Conservation (phyloP, 106 monocot species). For the Allium cepa region DNA sequence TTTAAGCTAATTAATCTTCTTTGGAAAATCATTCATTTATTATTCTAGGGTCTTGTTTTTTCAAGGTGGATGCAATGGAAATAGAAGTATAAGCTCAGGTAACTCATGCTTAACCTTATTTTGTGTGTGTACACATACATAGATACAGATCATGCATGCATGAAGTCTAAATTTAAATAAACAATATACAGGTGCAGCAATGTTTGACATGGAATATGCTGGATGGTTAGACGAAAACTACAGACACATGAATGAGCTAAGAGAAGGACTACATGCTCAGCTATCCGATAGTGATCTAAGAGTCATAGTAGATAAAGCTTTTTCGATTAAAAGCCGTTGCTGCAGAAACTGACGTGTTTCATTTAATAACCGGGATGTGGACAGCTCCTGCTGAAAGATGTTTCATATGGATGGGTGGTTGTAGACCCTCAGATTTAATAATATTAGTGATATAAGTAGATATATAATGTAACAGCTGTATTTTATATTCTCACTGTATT, state of each 20-base stretch:
- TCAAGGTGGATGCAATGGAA: slow-evolving; percentile 27
- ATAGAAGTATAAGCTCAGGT: slow-evolving; percentile 67
- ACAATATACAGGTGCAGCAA: slow-evolving; percentile 30
- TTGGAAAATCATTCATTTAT: neutral
- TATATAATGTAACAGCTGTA: too few relatives aligned
- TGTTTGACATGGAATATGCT: slow-evolving; percentile 86
- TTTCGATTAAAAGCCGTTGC: slow-evolving; percentile 55
- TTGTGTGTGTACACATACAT: neutral
- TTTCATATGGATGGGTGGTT: slow-evolving; percentile 96
- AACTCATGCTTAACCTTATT: neutral
- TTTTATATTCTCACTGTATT: too few relatives aligned
- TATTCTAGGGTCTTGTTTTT: slow-evolving; percentile 49
- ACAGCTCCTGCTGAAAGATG: slow-evolving; percentile 78
- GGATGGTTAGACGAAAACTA: slow-evolving; percentile 74
- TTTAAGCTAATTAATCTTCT: too few relatives aligned
- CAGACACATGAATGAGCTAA: slow-evolving; percentile 64
- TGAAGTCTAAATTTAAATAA: too few relatives aligned
- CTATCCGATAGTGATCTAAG: slow-evolving; percentile 55
- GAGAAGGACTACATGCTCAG: slow-evolving; percentile 57
- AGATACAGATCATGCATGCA: neutral
- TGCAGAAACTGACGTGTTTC: slow-evolving; percentile 71
- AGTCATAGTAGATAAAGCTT: slow-evolving; percentile 63
- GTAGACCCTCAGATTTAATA: slow-evolving; percentile 82
- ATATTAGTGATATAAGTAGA: too few relatives aligned
- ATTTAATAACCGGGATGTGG: slow-evolving; percentile 92